phyloP scores from a whole-genome alignment of 106 monocot species.

The Alisma plantagoaquatica region DNA sequence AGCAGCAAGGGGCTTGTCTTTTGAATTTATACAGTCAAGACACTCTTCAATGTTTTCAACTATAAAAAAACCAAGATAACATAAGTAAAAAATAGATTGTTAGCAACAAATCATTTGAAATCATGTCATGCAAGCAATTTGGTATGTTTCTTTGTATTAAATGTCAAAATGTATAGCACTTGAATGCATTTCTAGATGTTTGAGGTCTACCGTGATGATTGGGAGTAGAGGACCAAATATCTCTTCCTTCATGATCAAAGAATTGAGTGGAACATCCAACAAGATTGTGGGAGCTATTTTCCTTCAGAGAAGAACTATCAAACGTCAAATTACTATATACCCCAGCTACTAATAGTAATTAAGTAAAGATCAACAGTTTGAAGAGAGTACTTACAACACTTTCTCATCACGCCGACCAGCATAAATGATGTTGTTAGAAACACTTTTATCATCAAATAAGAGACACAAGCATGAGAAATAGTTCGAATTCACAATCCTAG shows the following conservation, averaged over 20 bases:
- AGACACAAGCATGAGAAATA: constrained; percentile 23
- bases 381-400: constrained; percentile 14
- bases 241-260: constrained; percentile 33
- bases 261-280: constrained; percentile 25
- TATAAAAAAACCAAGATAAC: constrained; percentile 1
- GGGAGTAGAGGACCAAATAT: constrained; percentile 27
- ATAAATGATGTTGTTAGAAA: constrained; percentile 21
- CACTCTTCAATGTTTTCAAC: constrained; percentile 25
- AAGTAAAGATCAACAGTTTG: neutral
- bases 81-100: neutral
- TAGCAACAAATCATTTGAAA: neutral
- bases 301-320: constrained; percentile 3
- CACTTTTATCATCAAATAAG: constrained; percentile 20
- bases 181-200: neutral
- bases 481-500: constrained; percentile 30
- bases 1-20: constrained; percentile 29
- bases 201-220: constrained; percentile 16
- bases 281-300: constrained; percentile 29
- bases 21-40: constrained; percentile 24
- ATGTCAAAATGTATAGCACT: neutral
- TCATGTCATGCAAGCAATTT: neutral
- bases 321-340: neutral
- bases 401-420: constrained; percentile 32
- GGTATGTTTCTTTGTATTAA: neutral
- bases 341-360: too few relatives aligned